A percentile compares a stretch with the other conserved stretches of the same genome.
These are phyloP conservation scores for Evansstolkia leycettana DNA, from an alignment of 495 filamentous ascomycete species.

Conservation along the genomic window DNA sequence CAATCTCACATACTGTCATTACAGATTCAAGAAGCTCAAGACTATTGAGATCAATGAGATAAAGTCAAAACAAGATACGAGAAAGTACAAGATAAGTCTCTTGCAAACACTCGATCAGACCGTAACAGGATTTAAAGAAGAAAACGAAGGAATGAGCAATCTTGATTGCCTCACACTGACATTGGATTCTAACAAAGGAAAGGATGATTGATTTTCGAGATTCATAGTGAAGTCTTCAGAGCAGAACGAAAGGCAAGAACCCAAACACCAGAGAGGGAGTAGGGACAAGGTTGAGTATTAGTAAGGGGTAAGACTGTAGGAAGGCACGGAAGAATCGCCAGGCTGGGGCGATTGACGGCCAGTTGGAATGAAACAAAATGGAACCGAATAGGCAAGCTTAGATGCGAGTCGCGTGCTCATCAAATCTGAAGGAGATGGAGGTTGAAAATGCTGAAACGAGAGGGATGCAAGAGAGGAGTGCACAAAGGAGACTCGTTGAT, in stretches of 20 bases:
- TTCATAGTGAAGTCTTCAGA: not conserved
- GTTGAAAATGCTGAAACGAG: not conserved
- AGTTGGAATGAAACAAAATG: not conserved
- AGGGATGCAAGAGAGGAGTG: not conserved
- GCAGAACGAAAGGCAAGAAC: slow-evolving; percentile 8
- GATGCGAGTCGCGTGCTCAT: slow-evolving; percentile 2
- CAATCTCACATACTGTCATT: slow-evolving; percentile 9
- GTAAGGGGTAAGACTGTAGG: too few species aligned
- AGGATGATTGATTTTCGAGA: slow-evolving; percentile 3
- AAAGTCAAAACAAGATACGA: slow-evolving; percentile 8
- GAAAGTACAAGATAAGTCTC: slow-evolving; percentile 1
- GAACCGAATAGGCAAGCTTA: slow-evolving; percentile 1
- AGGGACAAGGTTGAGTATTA: not conserved
- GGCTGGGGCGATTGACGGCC: slow-evolving; percentile 4
- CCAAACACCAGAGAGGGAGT: slow-evolving; percentile 5
- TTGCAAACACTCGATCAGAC: too few species aligned
- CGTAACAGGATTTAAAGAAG: slow-evolving; percentile 8
- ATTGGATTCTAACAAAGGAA: slow-evolving; percentile 12
- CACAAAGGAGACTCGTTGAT: slow-evolving; percentile 24
- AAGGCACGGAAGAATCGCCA: slow-evolving; percentile 2
- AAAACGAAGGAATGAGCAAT: slow-evolving; percentile 11
- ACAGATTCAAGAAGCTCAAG: slow-evolving; percentile 7
- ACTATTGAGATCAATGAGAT: slow-evolving; percentile 8
- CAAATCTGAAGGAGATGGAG: not conserved
- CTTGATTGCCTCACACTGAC: slow-evolving; percentile 3